These are phyloP conservation scores for Umbelopsis vinacea DNA, from an alignment of 192 early-diverging fungal species.

Conservation along the genomic window DNA sequence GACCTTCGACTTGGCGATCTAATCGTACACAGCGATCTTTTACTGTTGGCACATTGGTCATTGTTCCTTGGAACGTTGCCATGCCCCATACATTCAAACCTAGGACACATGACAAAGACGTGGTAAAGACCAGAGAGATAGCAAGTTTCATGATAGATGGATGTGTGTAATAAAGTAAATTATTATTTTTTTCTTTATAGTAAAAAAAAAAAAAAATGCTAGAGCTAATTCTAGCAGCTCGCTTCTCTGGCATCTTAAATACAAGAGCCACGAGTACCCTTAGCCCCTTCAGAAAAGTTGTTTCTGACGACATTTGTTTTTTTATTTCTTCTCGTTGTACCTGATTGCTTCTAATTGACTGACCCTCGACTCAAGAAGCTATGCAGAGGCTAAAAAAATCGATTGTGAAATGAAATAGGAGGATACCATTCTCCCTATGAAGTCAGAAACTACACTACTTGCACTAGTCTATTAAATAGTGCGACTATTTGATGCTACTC, in stretches of 20 bases:
- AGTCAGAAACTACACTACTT: too few species aligned
- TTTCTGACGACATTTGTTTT: too few species aligned
- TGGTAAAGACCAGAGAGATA: not conserved
- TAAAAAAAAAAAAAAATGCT: not conserved
- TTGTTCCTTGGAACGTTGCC: not conserved
- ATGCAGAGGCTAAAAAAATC: too few species aligned
- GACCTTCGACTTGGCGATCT: not conserved
- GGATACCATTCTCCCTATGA: too few species aligned
- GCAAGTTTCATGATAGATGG: not conserved
- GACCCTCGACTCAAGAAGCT: too few species aligned
- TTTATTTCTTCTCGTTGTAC: too few species aligned
- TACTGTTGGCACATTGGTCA: not conserved
- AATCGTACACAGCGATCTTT: not conserved
- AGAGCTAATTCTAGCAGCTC: not conserved
- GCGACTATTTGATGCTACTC: not conserved
- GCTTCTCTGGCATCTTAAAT: too few species aligned
- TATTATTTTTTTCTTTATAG: not conserved
- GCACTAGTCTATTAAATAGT: not conserved
- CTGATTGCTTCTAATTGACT: too few species aligned
- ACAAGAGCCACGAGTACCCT: too few species aligned
- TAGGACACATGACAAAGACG: not conserved
- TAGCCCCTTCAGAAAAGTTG: too few species aligned
- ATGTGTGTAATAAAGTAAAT: not conserved
- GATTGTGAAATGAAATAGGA: too few species aligned
- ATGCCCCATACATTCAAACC: not conserved